Evolutionary conservation across 305 asterid genomes (phyloP), one percentile per base, ranked within the genome.

Genomic region (Coffea humblotiana): DNA sequence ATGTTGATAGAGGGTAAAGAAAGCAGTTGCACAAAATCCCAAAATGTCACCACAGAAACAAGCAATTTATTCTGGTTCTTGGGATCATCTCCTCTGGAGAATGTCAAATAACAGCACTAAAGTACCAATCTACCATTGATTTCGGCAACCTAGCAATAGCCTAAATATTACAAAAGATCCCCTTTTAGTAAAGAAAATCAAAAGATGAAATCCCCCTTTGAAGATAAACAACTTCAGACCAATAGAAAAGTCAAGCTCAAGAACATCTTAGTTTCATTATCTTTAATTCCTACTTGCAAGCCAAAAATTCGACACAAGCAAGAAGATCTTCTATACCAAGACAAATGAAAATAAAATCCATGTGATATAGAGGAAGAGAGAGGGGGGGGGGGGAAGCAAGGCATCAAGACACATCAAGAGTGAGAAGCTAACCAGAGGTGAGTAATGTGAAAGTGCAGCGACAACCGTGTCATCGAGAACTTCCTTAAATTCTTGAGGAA

Each of bases 381-480:
- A 7, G 48, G 32, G 32, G 32, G 15, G 23, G 14, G 21, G 18
- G 7, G 69, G 10, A 29, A 15, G 2, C 10, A 58, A 58, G 54
- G 73, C 37, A 40, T 78, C 47, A 48, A n/a, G 13, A 65, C 45
- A 69, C 37, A 77, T 61, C 65, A 80, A 81, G 73, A 25, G 82
- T 48, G 69, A 82, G 79, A 85, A 85, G 77, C 87, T 87, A 89
- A 96, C 98, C 92, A 94, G 79, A 43, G 97, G 94, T 29, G 97
- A 91, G 77, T 83, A 80, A 87, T 91, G 91, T 82, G 97, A 90
- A 83, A 94, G 88, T 71, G 97, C 93, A 72, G 93, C 90, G 83
- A 96, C 95, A 88, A 93, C 94, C 37, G 98, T 90, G 88, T 92
- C 90, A 89, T 96, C 99, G 83, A 96, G 94, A 85, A 91, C 97